Evolutionary conservation across 495 filamentous ascomycete species (phyloP), one percentile per base, ranked within the genome.

Genomic region (Terfezia boudieri): DNA sequence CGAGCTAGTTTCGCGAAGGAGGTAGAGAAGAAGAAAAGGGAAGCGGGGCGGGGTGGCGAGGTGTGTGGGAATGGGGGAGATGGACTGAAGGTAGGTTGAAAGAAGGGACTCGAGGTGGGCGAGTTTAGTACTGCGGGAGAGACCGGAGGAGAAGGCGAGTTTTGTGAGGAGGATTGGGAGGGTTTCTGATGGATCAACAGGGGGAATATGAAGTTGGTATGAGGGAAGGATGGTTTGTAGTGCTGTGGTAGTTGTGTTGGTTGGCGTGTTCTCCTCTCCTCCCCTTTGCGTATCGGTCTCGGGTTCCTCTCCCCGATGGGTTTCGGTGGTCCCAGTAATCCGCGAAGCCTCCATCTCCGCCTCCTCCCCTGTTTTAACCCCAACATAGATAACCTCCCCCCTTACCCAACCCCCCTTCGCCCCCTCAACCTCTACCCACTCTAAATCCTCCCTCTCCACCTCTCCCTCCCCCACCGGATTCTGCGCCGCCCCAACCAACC

Each of bases 71-170:
- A 96, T 94, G 16, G 74, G 70, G 49, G 80, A 74, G 2, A 85
- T 95, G 9, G 81, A 84, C 57, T 85, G 77, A 59, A 94, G 84
- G 66, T 95, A 95, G 49, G 79, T 74, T 49, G 74, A 74, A 10
- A 96, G 70, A n/a, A 84, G 75, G 48, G 76, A 81, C 62, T 98
- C 90, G 10, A 98, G 74, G 5, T 93, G 85, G n/a, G 86, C 88
- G 10, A 98, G 72, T 65, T 95, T 98, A n/a, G 90, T 94, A 52
- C 81, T 86, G 49, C 90, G 75, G 26, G 90, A 88, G n/a, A 98
- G 72, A 5, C 90, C 90, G 0, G 86, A 94, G 3, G 86, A 94
- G 65, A 98, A 98, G 14, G 90, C 90, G 51, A 98, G 84, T 63
- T 98, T 94, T 32, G 86, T 84, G 35, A 95, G 73, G 1, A 87